Conservation (phyloP, 2,329 filamentous ascomycete genomes). For the Aureobasidium subglaciale region DNA sequence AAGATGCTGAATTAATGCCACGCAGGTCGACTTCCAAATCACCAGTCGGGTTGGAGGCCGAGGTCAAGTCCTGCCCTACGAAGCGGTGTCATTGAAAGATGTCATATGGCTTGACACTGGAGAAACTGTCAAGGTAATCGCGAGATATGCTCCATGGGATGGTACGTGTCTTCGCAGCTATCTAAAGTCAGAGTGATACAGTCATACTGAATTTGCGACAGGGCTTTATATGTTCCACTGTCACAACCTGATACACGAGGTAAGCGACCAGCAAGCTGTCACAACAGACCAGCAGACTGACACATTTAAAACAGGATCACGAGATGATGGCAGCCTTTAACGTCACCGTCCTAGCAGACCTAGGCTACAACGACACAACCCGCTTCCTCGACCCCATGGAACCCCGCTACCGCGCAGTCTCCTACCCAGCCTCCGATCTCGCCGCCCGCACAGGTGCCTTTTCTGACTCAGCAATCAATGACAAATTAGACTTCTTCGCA, state of each 20-base stretch:
- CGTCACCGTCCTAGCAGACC: slow-evolving; percentile 29
- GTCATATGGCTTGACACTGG: slow-evolving; percentile 40
- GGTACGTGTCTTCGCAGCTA: too few relatives aligned
- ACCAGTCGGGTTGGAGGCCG: slow-evolving; percentile 26
- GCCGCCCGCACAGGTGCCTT: slow-evolving; percentile 18
- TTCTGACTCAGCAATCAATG: slow-evolving; percentile 20
- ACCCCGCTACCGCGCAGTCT: slow-evolving; percentile 19
- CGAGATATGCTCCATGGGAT: slow-evolving; percentile 41
- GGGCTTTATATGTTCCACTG: slow-evolving; percentile 44
- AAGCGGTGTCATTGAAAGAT: neutral
- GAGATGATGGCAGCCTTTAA: slow-evolving; percentile 40
- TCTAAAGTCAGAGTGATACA: too few relatives aligned
- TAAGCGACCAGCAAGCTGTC: too few relatives aligned
- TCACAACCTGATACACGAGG: slow-evolving; percentile 39
- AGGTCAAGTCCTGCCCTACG: neutral
- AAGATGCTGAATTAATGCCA: slow-evolving; percentile 48
- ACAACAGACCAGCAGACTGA: too few relatives aligned
- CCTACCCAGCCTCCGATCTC: slow-evolving; percentile 9
- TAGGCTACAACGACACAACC: slow-evolving; percentile 29
- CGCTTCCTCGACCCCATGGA: slow-evolving; percentile 21
- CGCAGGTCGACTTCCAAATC: neutral
- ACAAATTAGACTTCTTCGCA: slow-evolving; percentile 28
- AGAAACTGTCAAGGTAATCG: slow-evolving; percentile 47
- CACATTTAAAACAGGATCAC: slow-evolving; percentile 28
- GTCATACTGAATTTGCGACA: too few relatives aligned